Percentiles rank a stretch among this genome's conserved stretches.
These are phyloP conservation scores for Austroboletus niveus DNA, from an alignment of 1,284 basidiomycete genomes.

Conservation along the genomic window DNA sequence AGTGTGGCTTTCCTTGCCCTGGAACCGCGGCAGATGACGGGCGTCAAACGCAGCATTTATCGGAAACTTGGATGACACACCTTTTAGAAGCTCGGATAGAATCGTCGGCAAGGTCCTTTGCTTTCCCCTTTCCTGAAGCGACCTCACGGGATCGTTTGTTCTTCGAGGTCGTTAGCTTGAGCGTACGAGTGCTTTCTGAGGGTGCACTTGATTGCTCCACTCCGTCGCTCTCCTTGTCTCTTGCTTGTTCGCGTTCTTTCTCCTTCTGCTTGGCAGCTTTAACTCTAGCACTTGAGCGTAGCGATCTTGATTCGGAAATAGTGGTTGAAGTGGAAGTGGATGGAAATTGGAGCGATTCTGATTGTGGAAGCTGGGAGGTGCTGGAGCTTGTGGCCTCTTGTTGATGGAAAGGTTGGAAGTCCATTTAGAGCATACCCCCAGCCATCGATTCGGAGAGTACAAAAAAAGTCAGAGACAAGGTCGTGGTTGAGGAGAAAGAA, in stretches of 20 bases:
- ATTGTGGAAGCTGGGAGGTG: constrained; percentile 37
- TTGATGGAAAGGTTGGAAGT: constrained; percentile 68
- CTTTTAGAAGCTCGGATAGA: constrained; percentile 52
- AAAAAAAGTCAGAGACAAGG: constrained; percentile 23
- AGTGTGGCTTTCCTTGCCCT: constrained; percentile 60
- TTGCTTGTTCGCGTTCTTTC: constrained; percentile 44
- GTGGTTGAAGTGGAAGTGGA: constrained; percentile 34
- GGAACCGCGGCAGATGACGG: constrained; percentile 22
- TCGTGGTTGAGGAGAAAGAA: constrained; percentile 28
- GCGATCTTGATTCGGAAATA: constrained; percentile 46
- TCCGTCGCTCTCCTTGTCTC: constrained; percentile 39
- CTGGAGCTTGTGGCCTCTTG: constrained; percentile 68
- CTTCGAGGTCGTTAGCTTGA: constrained; percentile 42
- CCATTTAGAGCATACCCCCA: constrained; percentile 81
- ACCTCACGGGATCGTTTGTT: constrained; percentile 56
- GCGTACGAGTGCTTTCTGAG: constrained; percentile 41
- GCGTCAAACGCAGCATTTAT: constrained; percentile 19
- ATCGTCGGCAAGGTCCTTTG: constrained; percentile 56
- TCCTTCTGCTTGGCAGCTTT: constrained; percentile 72
- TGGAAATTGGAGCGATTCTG: constrained; percentile 37
- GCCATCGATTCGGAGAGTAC: constrained; percentile 65
- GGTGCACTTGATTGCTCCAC: constrained; percentile 40
- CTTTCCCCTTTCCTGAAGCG: constrained; percentile 57
- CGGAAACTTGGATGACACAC: constrained; percentile 42
- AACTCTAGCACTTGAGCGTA: constrained; percentile 73